Conservation (phyloP, 805 yeast genomes). For the Vanderwaltozyma verrucispora region DNA sequence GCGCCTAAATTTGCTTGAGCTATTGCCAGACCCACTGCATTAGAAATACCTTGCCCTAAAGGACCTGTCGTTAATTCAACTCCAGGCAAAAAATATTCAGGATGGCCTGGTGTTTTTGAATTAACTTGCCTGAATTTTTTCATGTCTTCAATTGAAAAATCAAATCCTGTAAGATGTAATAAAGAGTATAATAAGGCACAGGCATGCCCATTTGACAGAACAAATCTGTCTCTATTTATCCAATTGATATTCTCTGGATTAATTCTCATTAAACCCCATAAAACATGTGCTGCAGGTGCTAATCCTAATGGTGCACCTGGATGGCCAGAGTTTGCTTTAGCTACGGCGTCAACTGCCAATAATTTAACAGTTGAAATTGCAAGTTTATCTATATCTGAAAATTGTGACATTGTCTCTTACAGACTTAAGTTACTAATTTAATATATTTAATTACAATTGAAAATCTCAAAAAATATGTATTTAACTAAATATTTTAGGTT, state of each 20-base stretch:
- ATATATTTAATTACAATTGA: no score
- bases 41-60: constrained; percentile 93
- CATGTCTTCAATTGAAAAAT: constrained; percentile 65
- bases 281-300: constrained; percentile 89
- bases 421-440: no score
- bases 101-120: constrained; percentile 97
- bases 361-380: constrained; percentile 84
- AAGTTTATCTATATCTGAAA: constrained; percentile 53
- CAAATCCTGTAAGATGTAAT: constrained; percentile 80
- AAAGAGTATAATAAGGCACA: constrained; percentile 81
- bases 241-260: constrained; percentile 88
- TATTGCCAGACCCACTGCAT: constrained; percentile 94
- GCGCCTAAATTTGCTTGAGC: constrained; percentile 91
- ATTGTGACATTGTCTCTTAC: constrained; percentile 23
- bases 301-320: constrained; percentile 99
- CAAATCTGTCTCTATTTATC: constrained; percentile 93
- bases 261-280: constrained; percentile 72
- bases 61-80: constrained; percentile 98
- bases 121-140: constrained; percentile 81
- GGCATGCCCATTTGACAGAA: constrained; percentile 94
- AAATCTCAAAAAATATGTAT: no score
- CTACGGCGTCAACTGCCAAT: constrained; percentile 78
- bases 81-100: constrained; percentile 86
- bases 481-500: no score
- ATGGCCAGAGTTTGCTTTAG: constrained; percentile 91